phyloP scores from a whole-genome alignment of 2,329 filamentous ascomycete genomes.

The Xylariaceae sp. region DNA sequence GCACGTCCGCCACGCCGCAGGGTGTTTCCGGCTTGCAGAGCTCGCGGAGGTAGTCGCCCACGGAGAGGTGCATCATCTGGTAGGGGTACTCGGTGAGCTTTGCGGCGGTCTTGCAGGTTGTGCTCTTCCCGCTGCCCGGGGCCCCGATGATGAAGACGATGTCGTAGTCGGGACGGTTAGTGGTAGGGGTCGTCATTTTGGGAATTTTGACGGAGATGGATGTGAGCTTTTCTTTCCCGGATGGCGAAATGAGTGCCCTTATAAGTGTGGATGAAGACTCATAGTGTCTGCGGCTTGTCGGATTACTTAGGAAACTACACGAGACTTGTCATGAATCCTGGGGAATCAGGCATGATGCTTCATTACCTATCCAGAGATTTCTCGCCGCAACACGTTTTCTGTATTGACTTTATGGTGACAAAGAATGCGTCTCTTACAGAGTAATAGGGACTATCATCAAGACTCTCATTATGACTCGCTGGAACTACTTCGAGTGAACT shows the following conservation, averaged over 20 bases:
- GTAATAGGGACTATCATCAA: too few species aligned
- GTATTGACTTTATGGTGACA: background rate
- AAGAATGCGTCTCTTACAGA: background rate
- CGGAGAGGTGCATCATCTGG: conserved; percentile 17
- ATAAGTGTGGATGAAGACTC: too few species aligned
- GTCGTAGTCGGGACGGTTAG: background rate
- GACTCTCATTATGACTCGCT: too few species aligned
- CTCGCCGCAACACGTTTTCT: background rate
- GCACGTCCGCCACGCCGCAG: background rate
- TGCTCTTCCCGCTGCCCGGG: conserved; percentile 24
- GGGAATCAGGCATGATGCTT: background rate
- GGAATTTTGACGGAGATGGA: background rate
- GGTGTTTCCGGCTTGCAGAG: conserved; percentile 1
- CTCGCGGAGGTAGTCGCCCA: conserved; percentile 20
- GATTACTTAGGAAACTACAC: too few species aligned
- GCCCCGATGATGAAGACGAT: conserved; percentile 24
- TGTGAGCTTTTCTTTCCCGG: too few species aligned
- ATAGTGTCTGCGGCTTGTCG: too few species aligned
- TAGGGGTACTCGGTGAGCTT: background rate
- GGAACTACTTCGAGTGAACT: too few species aligned
- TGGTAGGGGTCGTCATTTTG: conserved; percentile 5
- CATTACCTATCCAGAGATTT: background rate
- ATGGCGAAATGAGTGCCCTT: too few species aligned
- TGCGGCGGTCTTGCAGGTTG: conserved; percentile 13
- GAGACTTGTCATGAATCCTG: background rate